Percentiles rank a stretch among this genome's conserved stretches.
These are phyloP conservation scores for Leishmania amazonensis DNA, from an alignment of 208 protist genomes.

Conservation along the genomic window DNA sequence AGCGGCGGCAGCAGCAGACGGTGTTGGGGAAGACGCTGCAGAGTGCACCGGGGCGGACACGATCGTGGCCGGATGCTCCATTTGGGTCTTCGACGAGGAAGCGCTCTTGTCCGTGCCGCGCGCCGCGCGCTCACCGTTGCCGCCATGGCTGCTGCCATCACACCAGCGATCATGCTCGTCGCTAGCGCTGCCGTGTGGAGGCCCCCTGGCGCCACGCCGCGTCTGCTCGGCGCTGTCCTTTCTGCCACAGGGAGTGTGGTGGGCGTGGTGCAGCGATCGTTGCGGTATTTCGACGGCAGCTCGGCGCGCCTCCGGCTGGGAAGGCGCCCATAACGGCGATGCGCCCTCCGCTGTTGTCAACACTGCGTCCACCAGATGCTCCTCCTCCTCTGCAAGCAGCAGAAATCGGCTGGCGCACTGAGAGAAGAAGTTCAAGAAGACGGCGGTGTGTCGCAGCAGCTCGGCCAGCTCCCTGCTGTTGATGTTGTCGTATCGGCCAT, in stretches of 20 bases:
- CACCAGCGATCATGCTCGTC: neutral
- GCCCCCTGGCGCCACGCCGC: neutral
- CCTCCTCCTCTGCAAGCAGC: constrained; percentile 12
- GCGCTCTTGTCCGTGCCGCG: neutral
- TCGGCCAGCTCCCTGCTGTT: neutral
- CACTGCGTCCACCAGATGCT: neutral
- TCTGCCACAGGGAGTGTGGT: neutral
- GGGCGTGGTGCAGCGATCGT: neutral
- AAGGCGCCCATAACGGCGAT: neutral
- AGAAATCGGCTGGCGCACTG: constrained; percentile 22
- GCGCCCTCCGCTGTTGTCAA: neutral
- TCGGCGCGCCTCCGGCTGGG: neutral
- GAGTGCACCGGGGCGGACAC: neutral
- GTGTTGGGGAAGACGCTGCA: neutral
- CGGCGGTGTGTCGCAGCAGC: constrained; percentile 28
- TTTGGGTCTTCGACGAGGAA: neutral
- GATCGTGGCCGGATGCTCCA: neutral
- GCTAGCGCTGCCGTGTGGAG: neutral
- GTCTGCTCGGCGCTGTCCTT: neutral
- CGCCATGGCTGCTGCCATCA: neutral
- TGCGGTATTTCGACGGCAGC: neutral
- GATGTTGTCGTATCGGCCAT: neutral
- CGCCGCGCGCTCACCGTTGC: neutral
- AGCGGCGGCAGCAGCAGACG: neutral
- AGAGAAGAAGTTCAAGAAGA: constrained; percentile 25